Conservation (phyloP, 768 basidiomycete genomes). For the Epithele typhae region DNA sequence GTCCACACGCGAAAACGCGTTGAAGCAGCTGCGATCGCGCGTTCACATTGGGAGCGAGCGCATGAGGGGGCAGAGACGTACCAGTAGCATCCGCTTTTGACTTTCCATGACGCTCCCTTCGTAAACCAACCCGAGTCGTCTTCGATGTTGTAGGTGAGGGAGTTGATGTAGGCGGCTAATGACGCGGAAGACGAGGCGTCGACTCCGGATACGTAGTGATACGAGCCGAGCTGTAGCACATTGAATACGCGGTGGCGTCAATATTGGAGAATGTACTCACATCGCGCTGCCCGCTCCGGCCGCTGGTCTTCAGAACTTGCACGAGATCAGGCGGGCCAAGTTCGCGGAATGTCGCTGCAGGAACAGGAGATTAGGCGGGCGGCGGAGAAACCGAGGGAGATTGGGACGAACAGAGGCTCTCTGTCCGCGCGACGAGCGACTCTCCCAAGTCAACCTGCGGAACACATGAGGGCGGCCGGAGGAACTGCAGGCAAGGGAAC, state of each 20-base stretch:
- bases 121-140: constrained; percentile 91
- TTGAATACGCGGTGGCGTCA: constrained; percentile 2
- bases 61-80: constrained; percentile 30
- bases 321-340: constrained; percentile 96
- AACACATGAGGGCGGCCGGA: constrained; percentile 8
- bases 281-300: constrained; percentile 79
- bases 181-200: constrained; percentile 98
- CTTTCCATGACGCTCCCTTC: constrained; percentile 82
- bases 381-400: constrained; percentile 1
- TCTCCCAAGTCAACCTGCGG: constrained; percentile 84
- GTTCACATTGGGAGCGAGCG: not conserved
- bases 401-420: constrained; percentile 71
- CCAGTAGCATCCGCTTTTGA: constrained; percentile 92
- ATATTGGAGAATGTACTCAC: constrained; percentile 41
- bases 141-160: constrained; percentile 93
- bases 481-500: constrained; percentile 9
- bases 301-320: constrained; percentile 91
- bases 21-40: constrained; percentile 71
- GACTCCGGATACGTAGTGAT: constrained; percentile 98
- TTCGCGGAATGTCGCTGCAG: constrained; percentile 87
- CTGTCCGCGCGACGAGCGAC: constrained; percentile 83
- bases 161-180: constrained; percentile 97
- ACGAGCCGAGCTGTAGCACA: constrained; percentile 76
- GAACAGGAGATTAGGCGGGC: constrained; percentile 17
- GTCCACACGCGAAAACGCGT: constrained; percentile 96